These are phyloP conservation scores for Boletus vinaceobasis DNA, from an alignment of 768 basidiomycete species.

Conservation along the genomic window DNA sequence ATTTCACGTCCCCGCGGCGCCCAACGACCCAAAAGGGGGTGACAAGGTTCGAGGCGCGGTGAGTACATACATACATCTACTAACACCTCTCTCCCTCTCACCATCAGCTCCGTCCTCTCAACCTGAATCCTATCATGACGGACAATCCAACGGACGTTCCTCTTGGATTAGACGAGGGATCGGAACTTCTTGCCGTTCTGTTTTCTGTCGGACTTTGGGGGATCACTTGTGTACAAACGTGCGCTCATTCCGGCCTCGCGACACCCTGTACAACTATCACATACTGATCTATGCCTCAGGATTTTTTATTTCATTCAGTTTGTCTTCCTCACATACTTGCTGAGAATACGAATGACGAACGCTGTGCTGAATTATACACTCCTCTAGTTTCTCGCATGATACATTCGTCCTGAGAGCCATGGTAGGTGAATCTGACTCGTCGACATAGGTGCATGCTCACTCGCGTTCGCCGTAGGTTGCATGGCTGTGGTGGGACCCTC, in stretches of 20 bases:
- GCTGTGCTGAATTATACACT: background rate
- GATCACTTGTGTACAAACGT: conserved; percentile 23
- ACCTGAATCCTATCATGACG: background rate
- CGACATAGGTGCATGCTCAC: background rate
- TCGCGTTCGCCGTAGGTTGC: conserved; percentile 5
- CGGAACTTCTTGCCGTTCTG: conserved; percentile 14
- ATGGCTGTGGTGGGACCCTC: conserved; percentile 14
- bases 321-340: background rate
- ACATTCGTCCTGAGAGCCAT: conserved; percentile 2
- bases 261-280: background rate
- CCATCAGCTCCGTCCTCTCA: background rate
- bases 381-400: conserved; percentile 9
- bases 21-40: background rate
- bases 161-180: conserved; percentile 6
- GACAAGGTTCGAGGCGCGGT: background rate
- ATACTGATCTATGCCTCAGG: background rate
- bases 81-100: background rate
- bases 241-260: background rate
- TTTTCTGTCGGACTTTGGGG: conserved; percentile 24
- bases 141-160: background rate
- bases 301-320: conserved; percentile 21
- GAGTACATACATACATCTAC: background rate
- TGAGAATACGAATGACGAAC: background rate
- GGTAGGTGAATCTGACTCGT: background rate
- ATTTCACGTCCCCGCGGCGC: background rate